Conservation (phyloP, 768 basidiomycete genomes). For the Terana coerulea region DNA sequence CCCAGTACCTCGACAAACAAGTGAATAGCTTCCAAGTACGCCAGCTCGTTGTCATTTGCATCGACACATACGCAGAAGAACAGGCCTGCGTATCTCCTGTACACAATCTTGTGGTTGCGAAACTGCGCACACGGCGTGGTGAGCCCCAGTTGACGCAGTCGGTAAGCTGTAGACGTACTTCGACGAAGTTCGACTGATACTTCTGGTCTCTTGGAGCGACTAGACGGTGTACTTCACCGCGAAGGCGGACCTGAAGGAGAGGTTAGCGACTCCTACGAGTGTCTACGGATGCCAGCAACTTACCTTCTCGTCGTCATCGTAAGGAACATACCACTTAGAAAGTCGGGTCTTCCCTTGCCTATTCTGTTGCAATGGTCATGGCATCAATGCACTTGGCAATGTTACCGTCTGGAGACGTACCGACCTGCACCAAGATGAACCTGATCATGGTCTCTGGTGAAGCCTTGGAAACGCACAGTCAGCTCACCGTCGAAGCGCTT, state of each 20-base stretch:
- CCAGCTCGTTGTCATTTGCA: slow-evolving; percentile 96
- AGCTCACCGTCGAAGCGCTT: too few relatives aligned
- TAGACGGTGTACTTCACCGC: slow-evolving; percentile 94
- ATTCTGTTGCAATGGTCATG: slow-evolving; percentile 55
- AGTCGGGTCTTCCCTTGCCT: slow-evolving; percentile 97
- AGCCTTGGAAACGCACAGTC: not conserved
- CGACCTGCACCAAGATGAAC: slow-evolving; percentile 94
- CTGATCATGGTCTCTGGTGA: slow-evolving; percentile 67
- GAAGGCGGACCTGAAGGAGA: slow-evolving; percentile 73
- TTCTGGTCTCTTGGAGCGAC: slow-evolving; percentile 98
- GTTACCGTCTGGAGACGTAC: slow-evolving; percentile 15
- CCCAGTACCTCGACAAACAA: slow-evolving; percentile 97
- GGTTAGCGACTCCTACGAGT: slow-evolving; percentile 4
- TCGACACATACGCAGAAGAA: slow-evolving; percentile 99
- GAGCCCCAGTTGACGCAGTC: too few relatives aligned
- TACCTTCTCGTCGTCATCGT: slow-evolving; percentile 99
- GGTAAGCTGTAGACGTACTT: slow-evolving; percentile 49
- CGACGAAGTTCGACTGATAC: slow-evolving; percentile 98
- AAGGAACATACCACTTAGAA: slow-evolving; percentile 99
- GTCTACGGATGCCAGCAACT: not conserved
- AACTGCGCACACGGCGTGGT: slow-evolving; percentile 51
- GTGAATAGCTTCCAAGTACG: slow-evolving; percentile 96
- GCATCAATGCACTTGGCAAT: not conserved
- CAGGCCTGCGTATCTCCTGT: slow-evolving; percentile 93
- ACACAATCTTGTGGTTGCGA: slow-evolving; percentile 96